Evolutionary conservation across 2,329 filamentous ascomycete genomes (phyloP).

Genomic region (Colletotrichum nymphaeae): DNA sequence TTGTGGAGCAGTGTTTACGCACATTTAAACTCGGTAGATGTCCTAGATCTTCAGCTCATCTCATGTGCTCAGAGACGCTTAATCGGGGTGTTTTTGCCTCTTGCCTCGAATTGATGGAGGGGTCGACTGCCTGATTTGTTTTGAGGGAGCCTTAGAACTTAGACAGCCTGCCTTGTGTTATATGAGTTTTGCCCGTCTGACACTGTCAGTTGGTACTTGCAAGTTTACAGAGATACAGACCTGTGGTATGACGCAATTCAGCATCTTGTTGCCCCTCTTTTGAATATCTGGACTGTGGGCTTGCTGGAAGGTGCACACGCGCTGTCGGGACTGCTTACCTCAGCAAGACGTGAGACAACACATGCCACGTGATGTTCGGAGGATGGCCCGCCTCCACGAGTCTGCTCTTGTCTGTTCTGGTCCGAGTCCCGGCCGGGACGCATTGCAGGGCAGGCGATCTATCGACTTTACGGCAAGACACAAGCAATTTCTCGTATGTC

Average conservation of each 20-base stretch:
- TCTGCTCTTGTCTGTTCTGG: not conserved
- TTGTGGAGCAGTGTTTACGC: not conserved
- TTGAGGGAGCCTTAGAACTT: not conserved
- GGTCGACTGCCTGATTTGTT: not conserved
- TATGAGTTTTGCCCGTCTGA: not conserved
- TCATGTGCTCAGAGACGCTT: not conserved
- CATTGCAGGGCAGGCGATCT: not conserved
- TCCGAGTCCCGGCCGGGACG: not conserved
- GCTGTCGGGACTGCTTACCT: conserved; percentile 11
- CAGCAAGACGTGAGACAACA: not conserved
- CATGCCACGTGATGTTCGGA: conserved; percentile 16
- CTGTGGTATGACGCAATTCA: conserved; percentile 26
- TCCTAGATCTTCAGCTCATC: not conserved
- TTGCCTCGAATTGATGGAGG: not conserved
- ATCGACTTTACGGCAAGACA: not conserved
- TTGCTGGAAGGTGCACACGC: not conserved
- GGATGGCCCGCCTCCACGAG: not conserved
- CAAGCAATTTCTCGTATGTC: not conserved
- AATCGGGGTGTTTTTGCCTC: not conserved
- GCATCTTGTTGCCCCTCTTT: conserved; percentile 1
- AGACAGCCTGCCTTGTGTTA: not conserved
- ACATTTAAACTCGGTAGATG: not conserved
- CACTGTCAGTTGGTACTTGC: not conserved
- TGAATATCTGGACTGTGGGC: not conserved
- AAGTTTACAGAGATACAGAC: not conserved